Evolutionary conservation across 441 rosid genomes (phyloP).

Genomic region (Jatropha multifida): DNA sequence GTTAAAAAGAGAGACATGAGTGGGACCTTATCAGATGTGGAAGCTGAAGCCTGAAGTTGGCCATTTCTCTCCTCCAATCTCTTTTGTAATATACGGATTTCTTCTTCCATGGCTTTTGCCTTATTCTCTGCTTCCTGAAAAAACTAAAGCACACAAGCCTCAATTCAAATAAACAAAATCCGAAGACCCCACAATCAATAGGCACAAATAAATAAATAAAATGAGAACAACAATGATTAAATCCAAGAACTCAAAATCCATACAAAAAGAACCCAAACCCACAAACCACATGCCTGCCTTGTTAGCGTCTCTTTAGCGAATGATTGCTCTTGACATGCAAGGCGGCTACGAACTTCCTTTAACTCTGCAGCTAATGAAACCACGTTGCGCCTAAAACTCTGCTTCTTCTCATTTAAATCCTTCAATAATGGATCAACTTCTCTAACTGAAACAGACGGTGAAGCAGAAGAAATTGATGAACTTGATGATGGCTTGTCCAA

Average conservation of each 20-base stretch:
- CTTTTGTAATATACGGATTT: conserved; percentile 45
- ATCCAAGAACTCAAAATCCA: conserved; percentile 14
- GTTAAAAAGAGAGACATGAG: conserved; percentile 1
- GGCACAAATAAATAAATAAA: conserved; percentile 1
- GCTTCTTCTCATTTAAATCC: conserved; percentile 95
- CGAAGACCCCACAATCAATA: conserved; percentile 18
- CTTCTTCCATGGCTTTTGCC: conserved; percentile 68
- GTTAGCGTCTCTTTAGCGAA: conserved; percentile 70
- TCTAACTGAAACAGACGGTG: conserved; percentile 30
- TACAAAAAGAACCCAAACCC: conserved; percentile 21
- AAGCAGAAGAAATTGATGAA: conserved; percentile 22
- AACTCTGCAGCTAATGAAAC: conserved; percentile 87
- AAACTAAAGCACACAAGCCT: conserved; percentile 12
- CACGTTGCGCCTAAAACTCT: conserved; percentile 74
- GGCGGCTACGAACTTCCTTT: conserved; percentile 72
- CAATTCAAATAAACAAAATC: conserved; percentile 14
- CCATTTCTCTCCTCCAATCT: conserved; percentile 60
- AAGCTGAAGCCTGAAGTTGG: conserved; percentile 63
- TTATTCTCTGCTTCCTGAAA: conserved; percentile 73
- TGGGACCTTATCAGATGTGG: conserved; percentile 74
- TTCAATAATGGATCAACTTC: conserved; percentile 80
- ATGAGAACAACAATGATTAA: conserved; percentile 16
- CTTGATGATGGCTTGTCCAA: conserved; percentile 31
- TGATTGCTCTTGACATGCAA: conserved; percentile 63
- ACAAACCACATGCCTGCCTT: conserved; percentile 60